These are phyloP conservation scores for Puya raimondii DNA, from an alignment of 176 grass and related monocot genomes.

Conservation along the genomic window DNA sequence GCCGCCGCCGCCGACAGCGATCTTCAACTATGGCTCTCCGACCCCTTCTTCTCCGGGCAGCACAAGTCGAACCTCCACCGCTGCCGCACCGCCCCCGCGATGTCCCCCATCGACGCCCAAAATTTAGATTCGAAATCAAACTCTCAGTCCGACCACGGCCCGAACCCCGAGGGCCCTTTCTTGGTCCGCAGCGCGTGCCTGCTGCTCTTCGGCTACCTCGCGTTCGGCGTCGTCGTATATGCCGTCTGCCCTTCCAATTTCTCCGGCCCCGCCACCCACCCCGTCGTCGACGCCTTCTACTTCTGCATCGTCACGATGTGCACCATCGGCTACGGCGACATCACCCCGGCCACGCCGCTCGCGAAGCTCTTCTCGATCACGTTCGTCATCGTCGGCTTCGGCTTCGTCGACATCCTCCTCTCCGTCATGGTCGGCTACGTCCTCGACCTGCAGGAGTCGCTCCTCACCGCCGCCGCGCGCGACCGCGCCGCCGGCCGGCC, in stretches of 20 bases:
- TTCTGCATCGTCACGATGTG: slow-evolving; percentile 99
- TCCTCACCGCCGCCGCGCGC: slow-evolving; percentile 58
- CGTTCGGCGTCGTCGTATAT: slow-evolving; percentile 69
- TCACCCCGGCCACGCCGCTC: slow-evolving; percentile 61
- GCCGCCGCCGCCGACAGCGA: neutral
- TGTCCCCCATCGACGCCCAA: slow-evolving; percentile 26
- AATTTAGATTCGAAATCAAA: neutral
- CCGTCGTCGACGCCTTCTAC: slow-evolving; percentile 82
- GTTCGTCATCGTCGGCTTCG: slow-evolving; percentile 76
- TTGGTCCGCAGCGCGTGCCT: slow-evolving; percentile 59
- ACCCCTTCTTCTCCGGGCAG: slow-evolving; percentile 12
- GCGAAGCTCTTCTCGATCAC: slow-evolving; percentile 90
- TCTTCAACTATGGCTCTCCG: slow-evolving; percentile 12
- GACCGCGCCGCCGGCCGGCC: slow-evolving; percentile 9
- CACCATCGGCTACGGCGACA: slow-evolving; percentile 90
- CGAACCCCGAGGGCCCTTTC: slow-evolving; percentile 25
- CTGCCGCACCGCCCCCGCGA: slow-evolving; percentile 63
- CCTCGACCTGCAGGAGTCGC: slow-evolving; percentile 85
- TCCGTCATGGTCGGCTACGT: slow-evolving; percentile 89
- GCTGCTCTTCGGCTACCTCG: slow-evolving; percentile 68
- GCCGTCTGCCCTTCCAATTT: slow-evolving; percentile 51
- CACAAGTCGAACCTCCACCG: slow-evolving; percentile 61
- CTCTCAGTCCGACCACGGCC: slow-evolving; percentile 10
- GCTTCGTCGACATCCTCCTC: slow-evolving; percentile 86
- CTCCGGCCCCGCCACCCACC: slow-evolving; percentile 48